Evolutionary conservation across 108 stramenopile genomes (phyloP).

Genomic region (Cyclostephanos tholiformis): DNA sequence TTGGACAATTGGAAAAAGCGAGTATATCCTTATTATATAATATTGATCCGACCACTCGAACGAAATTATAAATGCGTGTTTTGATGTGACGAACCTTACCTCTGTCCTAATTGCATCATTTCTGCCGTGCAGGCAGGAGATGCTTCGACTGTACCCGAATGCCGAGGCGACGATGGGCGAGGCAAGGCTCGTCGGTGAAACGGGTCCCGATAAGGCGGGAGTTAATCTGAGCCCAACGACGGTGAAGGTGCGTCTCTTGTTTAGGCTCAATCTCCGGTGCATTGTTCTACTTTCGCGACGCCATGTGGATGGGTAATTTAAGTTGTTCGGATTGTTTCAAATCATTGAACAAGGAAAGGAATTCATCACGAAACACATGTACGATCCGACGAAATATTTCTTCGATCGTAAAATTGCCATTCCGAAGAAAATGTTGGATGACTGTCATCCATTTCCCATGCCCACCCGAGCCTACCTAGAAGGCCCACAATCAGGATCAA

Average conservation of each 20-base stretch:
- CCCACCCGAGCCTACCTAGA: slow-evolving; percentile 44
- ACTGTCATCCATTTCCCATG: slow-evolving; percentile 46
- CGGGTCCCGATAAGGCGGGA: slow-evolving; percentile 41
- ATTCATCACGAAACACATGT: slow-evolving; percentile 45
- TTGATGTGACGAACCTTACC: no score
- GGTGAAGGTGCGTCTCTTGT: slow-evolving; percentile 21
- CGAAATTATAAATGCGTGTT: no score
- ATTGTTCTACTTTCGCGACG: background rate
- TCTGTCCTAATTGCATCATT: no score
- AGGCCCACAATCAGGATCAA: slow-evolving; percentile 13
- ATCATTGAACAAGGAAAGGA: slow-evolving; percentile 10
- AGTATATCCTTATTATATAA: no score
- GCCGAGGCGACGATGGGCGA: slow-evolving; percentile 52
- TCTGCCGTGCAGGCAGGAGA: slow-evolving; percentile 39
- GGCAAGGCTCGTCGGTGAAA: slow-evolving; percentile 34
- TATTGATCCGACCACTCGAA: no score
- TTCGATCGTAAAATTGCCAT: slow-evolving; percentile 53
- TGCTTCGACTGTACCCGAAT: slow-evolving; percentile 38
- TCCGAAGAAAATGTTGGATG: slow-evolving; percentile 40
- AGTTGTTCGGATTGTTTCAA: background rate
- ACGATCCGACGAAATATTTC: slow-evolving; percentile 49
- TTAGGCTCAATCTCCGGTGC: background rate
- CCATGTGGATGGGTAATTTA: no score
- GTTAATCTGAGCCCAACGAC: slow-evolving; percentile 34
- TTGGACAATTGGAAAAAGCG: slow-evolving; percentile 37